Percentiles rank a stretch among this genome's conserved stretches.
Evolutionary conservation across 805 yeast species (phyloP).

Genomic region (Candida tallmaniae): DNA sequence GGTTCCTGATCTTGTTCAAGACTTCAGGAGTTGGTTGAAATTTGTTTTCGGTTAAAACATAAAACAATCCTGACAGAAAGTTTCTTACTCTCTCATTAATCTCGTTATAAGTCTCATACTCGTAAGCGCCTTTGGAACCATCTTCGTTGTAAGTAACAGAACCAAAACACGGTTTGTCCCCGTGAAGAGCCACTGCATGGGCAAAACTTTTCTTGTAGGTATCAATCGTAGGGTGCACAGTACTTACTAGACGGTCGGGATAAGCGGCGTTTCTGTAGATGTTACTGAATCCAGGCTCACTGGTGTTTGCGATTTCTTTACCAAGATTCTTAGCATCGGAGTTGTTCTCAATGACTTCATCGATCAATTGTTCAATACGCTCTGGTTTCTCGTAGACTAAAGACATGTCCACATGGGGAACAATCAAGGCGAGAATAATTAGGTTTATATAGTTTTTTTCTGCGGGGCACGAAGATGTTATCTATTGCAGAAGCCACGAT

Average conservation of each 20-base stretch:
- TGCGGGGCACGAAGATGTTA: too few species aligned
- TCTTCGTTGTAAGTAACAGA: conserved; percentile 25
- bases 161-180: conserved; percentile 44
- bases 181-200: conserved; percentile 32
- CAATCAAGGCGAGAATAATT: too few species aligned
- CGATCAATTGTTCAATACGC: conserved; percentile 7
- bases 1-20: conserved; percentile 18
- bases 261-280: conserved; percentile 24
- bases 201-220: conserved; percentile 45
- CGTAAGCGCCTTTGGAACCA: conserved; percentile 29
- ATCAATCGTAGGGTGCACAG: conserved; percentile 40
- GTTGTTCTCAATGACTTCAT: not conserved
- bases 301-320: conserved; percentile 15
- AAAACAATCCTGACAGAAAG: conserved; percentile 37
- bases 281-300: conserved; percentile 21
- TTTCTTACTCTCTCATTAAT: conserved; percentile 20
- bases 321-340: conserved; percentile 8
- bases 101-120: conserved; percentile 21
- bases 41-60: conserved; percentile 28
- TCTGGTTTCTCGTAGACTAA: conserved; percentile 9
- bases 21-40: conserved; percentile 21
- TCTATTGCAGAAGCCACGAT: too few species aligned
- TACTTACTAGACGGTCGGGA: conserved; percentile 23
- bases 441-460: too few species aligned
- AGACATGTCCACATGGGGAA: too few species aligned